These are phyloP conservation scores for Capsicum baccatum DNA, from an alignment of 257 asterid species.

Conservation along the genomic window DNA sequence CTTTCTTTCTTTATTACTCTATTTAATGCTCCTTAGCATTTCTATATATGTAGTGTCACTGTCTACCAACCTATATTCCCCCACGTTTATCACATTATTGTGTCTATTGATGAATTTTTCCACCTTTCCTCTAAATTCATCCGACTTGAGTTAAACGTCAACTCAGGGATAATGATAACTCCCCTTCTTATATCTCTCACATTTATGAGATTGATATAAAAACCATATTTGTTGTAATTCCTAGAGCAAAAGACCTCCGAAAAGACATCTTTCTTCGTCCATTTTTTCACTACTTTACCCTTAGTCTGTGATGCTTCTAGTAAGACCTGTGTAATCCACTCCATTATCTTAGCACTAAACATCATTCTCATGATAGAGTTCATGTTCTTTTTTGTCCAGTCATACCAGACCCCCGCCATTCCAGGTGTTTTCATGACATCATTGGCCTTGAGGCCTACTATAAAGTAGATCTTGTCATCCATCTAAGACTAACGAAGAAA, in stretches of 20 bases:
- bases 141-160: background rate
- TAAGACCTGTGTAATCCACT: background rate
- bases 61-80: background rate
- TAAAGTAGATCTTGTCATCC: background rate
- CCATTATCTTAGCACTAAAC: background rate
- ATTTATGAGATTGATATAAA: background rate
- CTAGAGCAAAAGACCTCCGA: background rate
- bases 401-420: background rate
- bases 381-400: background rate
- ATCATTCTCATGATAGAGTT: background rate
- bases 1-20: background rate
- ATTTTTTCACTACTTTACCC: background rate
- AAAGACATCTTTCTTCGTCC: background rate
- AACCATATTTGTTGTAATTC: background rate
- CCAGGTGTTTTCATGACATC: background rate
- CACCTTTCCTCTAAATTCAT: background rate
- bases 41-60: background rate
- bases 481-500: background rate
- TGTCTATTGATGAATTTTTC: background rate
- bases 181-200: background rate
- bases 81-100: background rate
- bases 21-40: background rate
- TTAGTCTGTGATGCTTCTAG: background rate
- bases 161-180: background rate
- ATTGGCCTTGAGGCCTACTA: background rate